Percentiles rank a stretch among this genome's conserved stretches.
Conservation (phyloP, 805 yeast genomes). For the Candida vartiovaarae region DNA sequence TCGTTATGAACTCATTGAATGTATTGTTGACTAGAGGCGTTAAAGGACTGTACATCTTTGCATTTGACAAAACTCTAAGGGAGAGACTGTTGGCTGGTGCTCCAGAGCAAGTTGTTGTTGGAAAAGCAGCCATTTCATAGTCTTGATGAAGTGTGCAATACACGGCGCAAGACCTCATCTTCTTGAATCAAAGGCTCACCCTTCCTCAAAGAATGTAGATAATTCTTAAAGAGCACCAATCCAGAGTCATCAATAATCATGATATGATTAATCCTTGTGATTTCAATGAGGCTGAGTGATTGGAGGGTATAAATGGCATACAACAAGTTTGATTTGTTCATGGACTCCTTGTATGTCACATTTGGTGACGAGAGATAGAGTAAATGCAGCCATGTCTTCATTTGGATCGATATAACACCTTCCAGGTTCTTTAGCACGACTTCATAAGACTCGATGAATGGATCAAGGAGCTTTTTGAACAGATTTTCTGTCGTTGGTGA, state of each 20-base stretch:
- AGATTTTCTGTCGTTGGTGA: conserved; percentile 2
- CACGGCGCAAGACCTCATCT: conserved; percentile 2
- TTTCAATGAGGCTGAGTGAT: conserved; percentile 11
- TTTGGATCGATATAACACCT: conserved; percentile 9
- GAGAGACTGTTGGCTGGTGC: conserved; percentile 23
- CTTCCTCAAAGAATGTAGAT: conserved; percentile 9
- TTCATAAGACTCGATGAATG: conserved; percentile 21
- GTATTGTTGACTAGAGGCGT: conserved; percentile 41
- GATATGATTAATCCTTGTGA: conserved; percentile 9
- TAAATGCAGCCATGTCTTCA: conserved; percentile 18
- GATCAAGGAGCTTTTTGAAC: conserved; percentile 13
- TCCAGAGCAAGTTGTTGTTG: conserved; percentile 7
- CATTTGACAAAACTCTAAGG: conserved; percentile 34
- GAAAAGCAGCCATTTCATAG: not conserved
- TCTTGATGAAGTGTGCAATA: not conserved
- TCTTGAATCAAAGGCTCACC: conserved; percentile 1
- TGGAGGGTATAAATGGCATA: conserved; percentile 18
- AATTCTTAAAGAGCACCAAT: conserved; percentile 4
- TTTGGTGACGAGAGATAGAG: conserved; percentile 14
- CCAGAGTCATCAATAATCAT: conserved; percentile 10
- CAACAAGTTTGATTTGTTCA: conserved; percentile 19
- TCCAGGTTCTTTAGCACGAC: conserved; percentile 11
- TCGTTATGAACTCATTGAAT: conserved; percentile 37
- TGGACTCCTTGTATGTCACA: conserved; percentile 14
- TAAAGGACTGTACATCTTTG: conserved; percentile 35